Base-by-base conservation (phyloP, 495 filamentous ascomycete species). In the Elasticomyces elasticus region DNA sequence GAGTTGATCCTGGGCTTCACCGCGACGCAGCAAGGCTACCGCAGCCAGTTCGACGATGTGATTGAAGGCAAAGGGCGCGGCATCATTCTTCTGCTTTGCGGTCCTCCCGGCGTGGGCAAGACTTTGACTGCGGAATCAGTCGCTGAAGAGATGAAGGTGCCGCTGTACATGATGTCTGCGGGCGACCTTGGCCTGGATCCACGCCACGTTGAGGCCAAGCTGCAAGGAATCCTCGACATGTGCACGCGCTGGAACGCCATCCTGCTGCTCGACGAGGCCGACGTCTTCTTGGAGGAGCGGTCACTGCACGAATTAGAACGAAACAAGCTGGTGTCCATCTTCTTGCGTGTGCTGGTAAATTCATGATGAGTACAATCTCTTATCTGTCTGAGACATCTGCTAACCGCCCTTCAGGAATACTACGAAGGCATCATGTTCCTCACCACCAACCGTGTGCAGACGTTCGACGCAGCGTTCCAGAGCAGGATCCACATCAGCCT, bases 381-480 rank as follows among this genome's bases (percentile, higher is more conserved):
- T n/a, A n/a, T n/a, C n/a, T n/a, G n/a, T n/a, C n/a, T n/a, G 46
- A n/a, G n/a, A n/a, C n/a, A n/a, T n/a, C n/a, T n/a, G n/a, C n/a
- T n/a, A n/a, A n/a, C n/a, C n/a, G n/a, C n/a, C n/a, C n/a, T n/a
- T n/a, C n/a, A n/a, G n/a, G 69, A 79, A 57, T 76, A 80, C 69
- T 79, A 76, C 60, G 70, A 80, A 63, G 81, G 82, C 23, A 79
- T 83, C 51, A 67, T 82, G 55, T 81, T 82, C 67, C 73, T 81
- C 37, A 72, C 66, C 13, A 70, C 66, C 25, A 70, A 70, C 51
- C 64, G 69, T 10, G 66, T 70, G 12, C 41, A 66, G 11, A 69
- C 65, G 2, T 69, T 69, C 52, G 69, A 72, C 52, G 55, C 62
- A 15, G 69, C 69, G 12, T 72, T 72, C 56, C 62, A 69, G 40